Evolutionary conservation across 2,329 filamentous ascomycete species (phyloP).

Genomic region (Phialophora verrucosa): DNA sequence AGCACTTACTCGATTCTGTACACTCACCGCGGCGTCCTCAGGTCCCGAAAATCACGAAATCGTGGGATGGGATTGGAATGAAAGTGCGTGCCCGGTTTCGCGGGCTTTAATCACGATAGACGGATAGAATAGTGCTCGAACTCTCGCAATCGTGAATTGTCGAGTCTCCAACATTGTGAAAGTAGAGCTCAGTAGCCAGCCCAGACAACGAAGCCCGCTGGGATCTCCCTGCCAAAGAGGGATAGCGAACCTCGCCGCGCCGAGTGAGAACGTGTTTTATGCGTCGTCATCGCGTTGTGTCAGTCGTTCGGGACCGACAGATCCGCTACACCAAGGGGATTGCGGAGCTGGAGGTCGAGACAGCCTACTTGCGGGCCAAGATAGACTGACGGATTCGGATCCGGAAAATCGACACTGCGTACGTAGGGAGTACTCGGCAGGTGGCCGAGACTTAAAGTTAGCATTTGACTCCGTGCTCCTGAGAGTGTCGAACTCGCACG

Average conservation of each 20-base stretch:
- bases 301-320: neutral
- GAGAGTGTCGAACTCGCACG: neutral
- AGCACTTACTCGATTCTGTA: neutral
- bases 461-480: neutral
- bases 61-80: no score
- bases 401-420: no score
- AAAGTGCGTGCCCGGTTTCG: neutral
- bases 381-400: neutral
- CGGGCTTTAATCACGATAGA: neutral
- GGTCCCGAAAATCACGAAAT: neutral
- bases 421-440: no score
- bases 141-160: neutral
- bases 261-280: neutral
- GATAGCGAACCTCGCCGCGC: no score
- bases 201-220: neutral
- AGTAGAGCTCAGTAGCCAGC: neutral
- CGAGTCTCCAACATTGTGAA: no score
- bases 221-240: neutral
- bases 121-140: neutral
- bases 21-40: neutral
- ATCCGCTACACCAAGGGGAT: neutral
- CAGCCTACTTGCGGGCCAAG: neutral
- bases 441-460: neutral
- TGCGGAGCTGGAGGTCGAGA: neutral
- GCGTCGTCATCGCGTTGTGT: neutral